Evolutionary conservation across 192 early-diverging fungal species (phyloP).

Genomic region (Gigaspora rosea): DNA sequence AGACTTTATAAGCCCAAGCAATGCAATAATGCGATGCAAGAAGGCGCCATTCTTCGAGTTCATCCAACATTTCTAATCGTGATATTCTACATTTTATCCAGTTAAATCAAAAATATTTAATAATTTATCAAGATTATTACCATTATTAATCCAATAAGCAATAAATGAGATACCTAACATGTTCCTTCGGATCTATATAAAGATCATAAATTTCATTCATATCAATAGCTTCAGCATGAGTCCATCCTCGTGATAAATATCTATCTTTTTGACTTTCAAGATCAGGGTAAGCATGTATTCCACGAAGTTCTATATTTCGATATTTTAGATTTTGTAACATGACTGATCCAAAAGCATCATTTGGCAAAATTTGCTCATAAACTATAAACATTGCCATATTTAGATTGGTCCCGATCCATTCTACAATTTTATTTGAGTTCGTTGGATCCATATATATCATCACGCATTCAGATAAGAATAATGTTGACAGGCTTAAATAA

Average conservation of each 20-base stretch:
- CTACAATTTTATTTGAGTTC: slow-evolving; percentile 66
- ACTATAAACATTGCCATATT: slow-evolving; percentile 63
- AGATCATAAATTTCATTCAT: slow-evolving; percentile 62
- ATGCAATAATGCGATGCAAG: slow-evolving; percentile 87
- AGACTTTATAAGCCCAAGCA: slow-evolving; percentile 63
- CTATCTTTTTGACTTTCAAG: slow-evolving; percentile 70
- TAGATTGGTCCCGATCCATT: slow-evolving; percentile 64
- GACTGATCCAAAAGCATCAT: slow-evolving; percentile 87
- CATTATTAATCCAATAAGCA: slow-evolving; percentile 21
- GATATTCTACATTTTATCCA: slow-evolving; percentile 53
- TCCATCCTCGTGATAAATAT: slow-evolving; percentile 67
- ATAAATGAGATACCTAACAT: slow-evolving; percentile 34
- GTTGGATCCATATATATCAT: slow-evolving; percentile 82
- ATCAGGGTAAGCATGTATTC: slow-evolving; percentile 72
- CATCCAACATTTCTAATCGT: slow-evolving; percentile 83
- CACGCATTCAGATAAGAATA: slow-evolving; percentile 94
- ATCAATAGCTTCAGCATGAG: slow-evolving; percentile 55
- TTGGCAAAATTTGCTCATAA: slow-evolving; percentile 92
- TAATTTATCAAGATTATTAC: background rate
- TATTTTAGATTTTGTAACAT: slow-evolving; percentile 88
- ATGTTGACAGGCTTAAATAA: slow-evolving; percentile 67
- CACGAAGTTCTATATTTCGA: slow-evolving; percentile 76
- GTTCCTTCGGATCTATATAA: slow-evolving; percentile 44
- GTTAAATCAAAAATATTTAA: background rate
- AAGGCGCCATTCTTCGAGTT: slow-evolving; percentile 89